phyloP scores from a whole-genome alignment of 495 filamentous ascomycete species.

The Thermothielavioides terrestris region DNA sequence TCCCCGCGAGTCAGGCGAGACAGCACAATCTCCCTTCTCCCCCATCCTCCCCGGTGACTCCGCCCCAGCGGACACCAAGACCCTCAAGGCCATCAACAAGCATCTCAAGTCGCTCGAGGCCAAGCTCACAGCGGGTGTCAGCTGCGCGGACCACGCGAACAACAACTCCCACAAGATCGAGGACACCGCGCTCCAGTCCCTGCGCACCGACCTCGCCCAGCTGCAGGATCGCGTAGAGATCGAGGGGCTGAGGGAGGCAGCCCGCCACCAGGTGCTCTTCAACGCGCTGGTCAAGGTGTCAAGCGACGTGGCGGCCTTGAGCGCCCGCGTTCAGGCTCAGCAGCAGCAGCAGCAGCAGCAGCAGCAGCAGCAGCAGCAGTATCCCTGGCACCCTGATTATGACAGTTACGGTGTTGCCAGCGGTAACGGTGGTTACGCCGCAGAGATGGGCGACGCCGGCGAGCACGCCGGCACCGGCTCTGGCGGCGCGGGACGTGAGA shows the following conservation, averaged over 20 bases:
- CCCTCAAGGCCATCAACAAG: constrained; percentile 11
- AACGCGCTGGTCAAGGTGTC: constrained; percentile 14
- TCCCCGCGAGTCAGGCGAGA: too few relatives aligned
- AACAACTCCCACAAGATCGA: background rate
- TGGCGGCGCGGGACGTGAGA: background rate
- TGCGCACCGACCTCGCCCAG: constrained; percentile 1
- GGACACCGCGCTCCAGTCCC: background rate
- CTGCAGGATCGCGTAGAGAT: constrained; percentile 6
- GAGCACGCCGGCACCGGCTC: background rate
- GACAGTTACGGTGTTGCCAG: background rate
- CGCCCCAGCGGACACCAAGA: constrained; percentile 2
- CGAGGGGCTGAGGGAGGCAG: constrained; percentile 7
- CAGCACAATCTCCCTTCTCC: too few relatives aligned
- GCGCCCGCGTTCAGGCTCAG: background rate
- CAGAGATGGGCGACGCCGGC: background rate
- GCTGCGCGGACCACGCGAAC: background rate
- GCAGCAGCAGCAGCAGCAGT: background rate
- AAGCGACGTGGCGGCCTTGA: background rate
- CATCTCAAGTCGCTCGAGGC: constrained; percentile 10
- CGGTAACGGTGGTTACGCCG: background rate
- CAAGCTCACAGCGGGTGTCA: background rate
- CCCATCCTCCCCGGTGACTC: too few relatives aligned
- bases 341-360: background rate
- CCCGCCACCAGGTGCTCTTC: constrained; percentile 20
- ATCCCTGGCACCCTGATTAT: background rate